Percentiles rank a stretch among this genome's conserved stretches.
Evolutionary conservation across 352 stramenopile genomes (phyloP).

Genomic region (Globisporangium camurandrum): DNA sequence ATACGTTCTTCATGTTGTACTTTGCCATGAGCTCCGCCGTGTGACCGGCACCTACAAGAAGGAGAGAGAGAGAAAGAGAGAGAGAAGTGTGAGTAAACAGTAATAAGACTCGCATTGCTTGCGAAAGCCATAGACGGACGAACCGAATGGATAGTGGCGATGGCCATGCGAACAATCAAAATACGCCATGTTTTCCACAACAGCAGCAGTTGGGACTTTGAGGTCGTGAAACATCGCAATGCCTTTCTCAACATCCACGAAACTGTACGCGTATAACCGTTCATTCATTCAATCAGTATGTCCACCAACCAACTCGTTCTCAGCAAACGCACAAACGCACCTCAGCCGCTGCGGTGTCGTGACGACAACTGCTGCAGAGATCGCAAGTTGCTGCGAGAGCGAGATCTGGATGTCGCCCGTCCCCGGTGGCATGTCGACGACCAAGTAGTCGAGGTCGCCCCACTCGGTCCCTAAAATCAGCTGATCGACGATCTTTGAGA

Average conservation of each 20-base stretch:
- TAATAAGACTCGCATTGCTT: too few relatives aligned
- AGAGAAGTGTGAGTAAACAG: too few relatives aligned
- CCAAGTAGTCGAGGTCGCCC: conserved; percentile 98
- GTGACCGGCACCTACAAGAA: conserved; percentile 48
- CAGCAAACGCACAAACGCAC: conserved; percentile 20
- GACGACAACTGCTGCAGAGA: conserved; percentile 97
- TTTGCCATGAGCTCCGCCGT: conserved; percentile 70
- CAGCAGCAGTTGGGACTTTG: conserved; percentile 79
- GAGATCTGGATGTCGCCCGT: conserved; percentile 99
- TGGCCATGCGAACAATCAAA: conserved; percentile 88
- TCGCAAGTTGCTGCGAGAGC: conserved; percentile 95
- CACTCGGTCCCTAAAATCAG: conserved; percentile 95
- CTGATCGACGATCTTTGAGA: conserved; percentile 96
- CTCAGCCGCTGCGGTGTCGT: conserved; percentile 97
- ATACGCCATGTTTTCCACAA: conserved; percentile 99
- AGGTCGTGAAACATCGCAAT: conserved; percentile 98
- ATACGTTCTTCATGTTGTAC: conserved; percentile 80
- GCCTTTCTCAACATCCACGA: conserved; percentile 98
- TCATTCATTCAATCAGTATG: not conserved
- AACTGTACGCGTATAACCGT: conserved; percentile 37
- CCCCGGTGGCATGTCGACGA: conserved; percentile 98
- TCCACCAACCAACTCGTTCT: too few relatives aligned
- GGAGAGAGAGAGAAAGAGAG: too few relatives aligned
- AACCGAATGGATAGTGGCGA: conserved; percentile 84
- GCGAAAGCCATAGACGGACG: not conserved